Evolutionary conservation across 441 rosid genomes (phyloP), one percentile per base, ranked within the genome.

Genomic region (Gossypium trilobum): DNA sequence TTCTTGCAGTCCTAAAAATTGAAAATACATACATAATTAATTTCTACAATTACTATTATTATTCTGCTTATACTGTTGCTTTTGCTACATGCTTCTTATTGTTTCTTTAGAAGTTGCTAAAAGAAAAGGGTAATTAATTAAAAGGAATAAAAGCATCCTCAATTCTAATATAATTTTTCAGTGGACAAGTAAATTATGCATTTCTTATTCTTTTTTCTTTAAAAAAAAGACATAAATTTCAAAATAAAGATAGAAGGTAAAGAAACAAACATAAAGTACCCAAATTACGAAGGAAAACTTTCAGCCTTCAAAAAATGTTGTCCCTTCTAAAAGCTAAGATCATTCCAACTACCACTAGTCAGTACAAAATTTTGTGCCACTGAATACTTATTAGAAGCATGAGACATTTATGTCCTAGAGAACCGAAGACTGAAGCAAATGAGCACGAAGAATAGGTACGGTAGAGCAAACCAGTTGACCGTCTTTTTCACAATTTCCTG

Each of bases 1-100:
- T 85, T 95, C 87, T 76, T 89, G 78, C 98, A 92, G 78, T 95
- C 99, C 99, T 95, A 76, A 63, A 72, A 63, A 64, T 33, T 36
- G 42, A 54, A 13, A 11, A 50, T 71, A 74, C 59, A 76, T 7
- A 29, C 10, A 68, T 16, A 2, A 48, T 22, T 48, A 31, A 67
- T 48, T 25, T 67, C 19, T 20, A 67, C 23, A 48, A n/a, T 46
- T 13, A 23, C 17, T 8, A 46, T 14, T 5, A 60, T 5, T 65
- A 14, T n/a, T 13, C 36, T 67, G 19, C 42, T 64, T 11, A 22
- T 7, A 66, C 57, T n/a, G 17, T 1, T 6, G 71, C 58, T 22
- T 13, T 6, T 48, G 70, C 39, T 29, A 51, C 25, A 46, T 10
- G 48, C 16, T 67, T 48, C 31, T 22, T 6, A 22, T 46, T 23